A percentile compares a stretch with the other conserved stretches of the same genome.
Evolutionary conservation across 1,284 basidiomycete species (phyloP).

Genomic region (Fomitopsis betulina): DNA sequence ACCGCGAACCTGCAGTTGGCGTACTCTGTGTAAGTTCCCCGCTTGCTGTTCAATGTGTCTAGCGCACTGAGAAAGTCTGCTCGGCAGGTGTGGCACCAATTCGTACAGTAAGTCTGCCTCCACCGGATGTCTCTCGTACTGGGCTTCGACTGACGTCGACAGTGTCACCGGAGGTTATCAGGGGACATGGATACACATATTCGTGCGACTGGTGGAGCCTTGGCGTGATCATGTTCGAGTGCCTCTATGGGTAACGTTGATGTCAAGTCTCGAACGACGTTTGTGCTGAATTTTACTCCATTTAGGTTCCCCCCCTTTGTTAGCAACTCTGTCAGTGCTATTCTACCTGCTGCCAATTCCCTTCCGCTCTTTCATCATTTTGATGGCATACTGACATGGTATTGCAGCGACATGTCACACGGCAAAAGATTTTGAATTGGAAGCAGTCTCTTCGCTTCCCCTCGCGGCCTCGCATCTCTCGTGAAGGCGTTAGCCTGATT

Average conservation of each 20-base stretch:
- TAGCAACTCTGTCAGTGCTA: conserved; percentile 72
- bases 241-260: conserved; percentile 73
- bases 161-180: conserved; percentile 96
- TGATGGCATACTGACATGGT: neutral
- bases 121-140: neutral
- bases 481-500: conserved; percentile 86
- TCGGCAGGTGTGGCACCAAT: conserved; percentile 76
- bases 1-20: conserved; percentile 56
- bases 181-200: conserved; percentile 89
- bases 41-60: conserved; percentile 16
- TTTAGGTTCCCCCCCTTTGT: conserved; percentile 88
- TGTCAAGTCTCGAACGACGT: conserved; percentile 11
- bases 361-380: too few relatives aligned
- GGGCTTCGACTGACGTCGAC: conserved; percentile 11
- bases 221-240: conserved; percentile 91
- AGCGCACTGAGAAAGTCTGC: conserved; percentile 18
- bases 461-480: conserved; percentile 75
- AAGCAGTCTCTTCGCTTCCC: conserved; percentile 86
- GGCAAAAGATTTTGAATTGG: conserved; percentile 94
- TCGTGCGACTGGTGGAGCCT: conserved; percentile 98
- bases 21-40: conserved; percentile 77
- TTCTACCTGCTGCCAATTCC: neutral
- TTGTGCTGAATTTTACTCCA: conserved; percentile 11
- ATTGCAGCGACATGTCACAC: conserved; percentile 76
- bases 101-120: conserved; percentile 71